A percentile compares a stretch with the other conserved stretches of the same genome.
Evolutionary conservation across 768 basidiomycete species (phyloP).

Genomic region (Tremella mesenterica): DNA sequence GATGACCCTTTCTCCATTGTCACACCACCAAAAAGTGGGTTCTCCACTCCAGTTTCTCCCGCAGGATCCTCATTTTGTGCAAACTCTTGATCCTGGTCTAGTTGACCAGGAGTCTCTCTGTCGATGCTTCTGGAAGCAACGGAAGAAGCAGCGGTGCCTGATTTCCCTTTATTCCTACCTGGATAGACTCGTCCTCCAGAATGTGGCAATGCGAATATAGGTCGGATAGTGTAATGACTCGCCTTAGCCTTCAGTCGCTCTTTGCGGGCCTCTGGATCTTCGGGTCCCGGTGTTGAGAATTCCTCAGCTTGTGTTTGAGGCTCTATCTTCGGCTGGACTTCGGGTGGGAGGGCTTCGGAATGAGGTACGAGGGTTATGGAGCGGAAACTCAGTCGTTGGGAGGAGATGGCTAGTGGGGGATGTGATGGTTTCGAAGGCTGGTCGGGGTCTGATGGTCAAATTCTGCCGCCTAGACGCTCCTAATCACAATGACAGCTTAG

Average conservation of each 20-base stretch:
- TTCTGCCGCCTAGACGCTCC: background rate
- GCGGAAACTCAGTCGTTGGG: slow-evolving; percentile 2
- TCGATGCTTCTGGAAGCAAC: too few relatives aligned
- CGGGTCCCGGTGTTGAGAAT: background rate
- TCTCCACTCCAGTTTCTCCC: too few relatives aligned
- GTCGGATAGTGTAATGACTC: background rate
- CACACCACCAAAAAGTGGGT: too few relatives aligned
- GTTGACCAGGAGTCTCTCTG: too few relatives aligned
- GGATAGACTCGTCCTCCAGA: too few relatives aligned
- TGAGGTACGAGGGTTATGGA: background rate
- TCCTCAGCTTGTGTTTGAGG: background rate
- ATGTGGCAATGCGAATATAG: background rate
- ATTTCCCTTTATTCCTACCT: too few relatives aligned
- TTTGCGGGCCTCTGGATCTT: background rate
- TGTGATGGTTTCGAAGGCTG: background rate
- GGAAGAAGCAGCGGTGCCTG: too few relatives aligned
- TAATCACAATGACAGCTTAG: background rate
- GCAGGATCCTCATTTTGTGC: too few relatives aligned
- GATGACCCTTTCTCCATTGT: too few relatives aligned
- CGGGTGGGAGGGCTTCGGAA: too few relatives aligned
- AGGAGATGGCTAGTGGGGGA: background rate
- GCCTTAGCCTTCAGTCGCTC: background rate
- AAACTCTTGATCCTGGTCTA: too few relatives aligned
- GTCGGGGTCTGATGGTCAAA: background rate
- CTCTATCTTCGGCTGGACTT: background rate